Evolutionary conservation across 257 asterid genomes (phyloP).

Genomic region (Craterostigma plantagineum): DNA sequence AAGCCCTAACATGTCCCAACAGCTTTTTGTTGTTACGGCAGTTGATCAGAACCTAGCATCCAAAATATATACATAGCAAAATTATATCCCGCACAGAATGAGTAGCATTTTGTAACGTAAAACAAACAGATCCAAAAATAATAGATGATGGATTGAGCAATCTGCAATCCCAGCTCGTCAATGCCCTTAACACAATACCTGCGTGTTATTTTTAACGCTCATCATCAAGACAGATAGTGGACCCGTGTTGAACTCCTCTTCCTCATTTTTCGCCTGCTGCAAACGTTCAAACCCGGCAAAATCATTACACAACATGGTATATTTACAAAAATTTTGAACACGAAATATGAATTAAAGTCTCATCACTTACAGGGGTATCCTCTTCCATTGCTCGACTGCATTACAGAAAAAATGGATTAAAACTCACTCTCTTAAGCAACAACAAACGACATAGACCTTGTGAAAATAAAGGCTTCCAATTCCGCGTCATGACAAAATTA

Average conservation of each 20-base stretch:
- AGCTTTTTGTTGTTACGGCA: conserved; percentile 83
- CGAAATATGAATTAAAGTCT: neutral
- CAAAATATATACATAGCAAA: neutral
- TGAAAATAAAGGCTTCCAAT: too few relatives aligned
- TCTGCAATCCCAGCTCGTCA: too few relatives aligned
- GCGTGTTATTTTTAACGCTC: conserved; percentile 64
- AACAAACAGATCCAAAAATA: neutral
- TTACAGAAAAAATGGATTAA: neutral
- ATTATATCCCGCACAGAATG: neutral
- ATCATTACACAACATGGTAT: neutral
- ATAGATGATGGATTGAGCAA: neutral
- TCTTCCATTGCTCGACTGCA: conserved; percentile 2
- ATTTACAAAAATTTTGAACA: neutral
- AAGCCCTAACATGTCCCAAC: conserved; percentile 78
- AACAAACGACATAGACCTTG: too few relatives aligned
- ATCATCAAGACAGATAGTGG: conserved; percentile 72
- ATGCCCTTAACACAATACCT: conserved; percentile 14
- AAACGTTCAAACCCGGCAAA: neutral
- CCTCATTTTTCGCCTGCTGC: conserved; percentile 53
- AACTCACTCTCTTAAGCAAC: neutral
- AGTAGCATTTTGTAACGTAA: neutral
- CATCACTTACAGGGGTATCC: conserved; percentile 3
- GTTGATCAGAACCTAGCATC: conserved; percentile 56
- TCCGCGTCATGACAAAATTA: too few relatives aligned
- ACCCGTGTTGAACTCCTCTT: conserved; percentile 94